phyloP scores from a whole-genome alignment of 1,284 basidiomycete species.

The Ustanciosporium gigantosporum region DNA sequence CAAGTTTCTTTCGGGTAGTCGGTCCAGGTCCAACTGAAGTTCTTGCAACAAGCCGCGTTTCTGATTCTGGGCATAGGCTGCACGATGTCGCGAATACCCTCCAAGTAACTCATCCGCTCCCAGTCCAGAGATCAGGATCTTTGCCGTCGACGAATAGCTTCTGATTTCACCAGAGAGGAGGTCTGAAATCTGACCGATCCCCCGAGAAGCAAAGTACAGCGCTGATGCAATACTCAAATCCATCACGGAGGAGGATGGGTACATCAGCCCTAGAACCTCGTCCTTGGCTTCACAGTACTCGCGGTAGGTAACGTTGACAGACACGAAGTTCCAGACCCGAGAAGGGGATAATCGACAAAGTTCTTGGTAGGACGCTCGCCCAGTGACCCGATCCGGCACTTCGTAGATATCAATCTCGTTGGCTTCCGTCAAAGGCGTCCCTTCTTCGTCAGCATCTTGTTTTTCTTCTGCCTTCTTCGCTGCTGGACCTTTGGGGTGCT shows the following conservation, averaged over 20 bases:
- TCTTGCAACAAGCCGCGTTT: slow-evolving; percentile 72
- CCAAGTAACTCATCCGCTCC: slow-evolving; percentile 95
- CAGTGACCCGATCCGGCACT: slow-evolving; percentile 87
- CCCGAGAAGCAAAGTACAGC: slow-evolving; percentile 87
- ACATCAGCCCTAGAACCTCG: slow-evolving; percentile 29
- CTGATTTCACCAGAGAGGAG: neutral
- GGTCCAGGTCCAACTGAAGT: slow-evolving; percentile 89
- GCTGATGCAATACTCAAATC: slow-evolving; percentile 83
- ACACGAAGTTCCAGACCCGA: slow-evolving; percentile 87
- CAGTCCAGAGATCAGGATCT: slow-evolving; percentile 84
- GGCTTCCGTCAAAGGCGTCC: too few relatives aligned
- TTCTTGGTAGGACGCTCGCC: slow-evolving; percentile 76
- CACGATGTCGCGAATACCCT: slow-evolving; percentile 87
- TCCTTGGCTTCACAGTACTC: slow-evolving; percentile 63
- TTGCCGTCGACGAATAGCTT: slow-evolving; percentile 73
- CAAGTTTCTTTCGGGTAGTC: slow-evolving; percentile 85
- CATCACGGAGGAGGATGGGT: slow-evolving; percentile 47
- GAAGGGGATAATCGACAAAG: slow-evolving; percentile 72
- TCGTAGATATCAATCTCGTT: slow-evolving; percentile 64
- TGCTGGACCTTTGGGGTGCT: neutral
- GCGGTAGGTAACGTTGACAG: slow-evolving; percentile 80
- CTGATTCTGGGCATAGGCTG: slow-evolving; percentile 66
- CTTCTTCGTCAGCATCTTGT: slow-evolving; percentile 1
- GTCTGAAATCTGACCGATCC: slow-evolving; percentile 47
- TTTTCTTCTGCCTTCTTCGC: slow-evolving; percentile 5